phyloP scores from a whole-genome alignment of 352 stramenopile genomes.

The Achlya hypogyna region DNA sequence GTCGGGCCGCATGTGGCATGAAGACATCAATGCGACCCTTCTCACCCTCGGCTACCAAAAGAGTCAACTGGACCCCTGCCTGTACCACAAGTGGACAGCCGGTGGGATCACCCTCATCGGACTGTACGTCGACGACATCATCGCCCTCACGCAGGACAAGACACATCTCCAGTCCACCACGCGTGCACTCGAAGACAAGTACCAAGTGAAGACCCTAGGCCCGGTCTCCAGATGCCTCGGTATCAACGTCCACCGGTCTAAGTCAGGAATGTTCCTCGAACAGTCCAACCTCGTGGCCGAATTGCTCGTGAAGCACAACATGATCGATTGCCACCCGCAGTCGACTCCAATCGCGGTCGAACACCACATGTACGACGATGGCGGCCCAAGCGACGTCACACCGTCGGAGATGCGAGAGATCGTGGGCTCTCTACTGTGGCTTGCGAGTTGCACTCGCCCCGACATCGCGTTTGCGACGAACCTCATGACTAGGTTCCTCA shows the following conservation, averaged over 20 bases:
- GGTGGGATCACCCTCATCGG: background rate
- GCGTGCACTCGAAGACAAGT: too few species aligned
- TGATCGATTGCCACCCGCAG: background rate
- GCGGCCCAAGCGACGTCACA: background rate
- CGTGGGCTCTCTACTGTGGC: slow-evolving; percentile 28
- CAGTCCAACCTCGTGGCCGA: slow-evolving; percentile 24
- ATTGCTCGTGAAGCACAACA: slow-evolving; percentile 21
- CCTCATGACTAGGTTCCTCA: background rate
- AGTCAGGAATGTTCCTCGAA: slow-evolving; percentile 20
- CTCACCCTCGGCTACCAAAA: slow-evolving; percentile 21
- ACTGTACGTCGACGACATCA: slow-evolving; percentile 29
- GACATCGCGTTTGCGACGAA: slow-evolving; percentile 23
- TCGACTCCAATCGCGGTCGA: background rate
- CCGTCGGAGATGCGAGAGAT: slow-evolving; percentile 13
- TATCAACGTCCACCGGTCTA: slow-evolving; percentile 19
- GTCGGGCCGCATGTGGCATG: slow-evolving; percentile 25
- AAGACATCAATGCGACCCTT: slow-evolving; percentile 22
- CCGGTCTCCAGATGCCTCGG: slow-evolving; percentile 25
- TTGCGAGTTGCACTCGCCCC: slow-evolving; percentile 24
- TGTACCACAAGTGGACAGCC: slow-evolving; percentile 21
- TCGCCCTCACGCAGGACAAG: too few species aligned
- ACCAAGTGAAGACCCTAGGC: too few species aligned
- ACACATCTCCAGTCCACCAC: too few species aligned
- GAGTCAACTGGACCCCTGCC: slow-evolving; percentile 24
- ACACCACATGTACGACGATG: background rate